Evolutionary conservation across 495 filamentous ascomycete genomes (phyloP).

Genomic region (Annulohypoxylon bovei): DNA sequence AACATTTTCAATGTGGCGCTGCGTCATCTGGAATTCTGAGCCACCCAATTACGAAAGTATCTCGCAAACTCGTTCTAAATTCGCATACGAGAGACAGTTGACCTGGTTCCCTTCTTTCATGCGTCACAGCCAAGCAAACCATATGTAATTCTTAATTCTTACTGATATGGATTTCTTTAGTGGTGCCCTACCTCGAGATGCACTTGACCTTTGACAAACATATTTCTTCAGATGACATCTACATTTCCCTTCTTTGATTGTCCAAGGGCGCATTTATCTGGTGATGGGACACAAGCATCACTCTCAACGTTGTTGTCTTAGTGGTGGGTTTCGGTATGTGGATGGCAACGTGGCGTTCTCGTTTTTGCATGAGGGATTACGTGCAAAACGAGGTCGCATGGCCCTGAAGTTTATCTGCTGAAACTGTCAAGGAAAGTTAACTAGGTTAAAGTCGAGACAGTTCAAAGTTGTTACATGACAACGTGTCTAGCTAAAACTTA

Average conservation of each 20-base stretch:
- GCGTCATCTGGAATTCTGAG: slow-evolving; percentile 22
- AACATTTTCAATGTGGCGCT: slow-evolving; percentile 11
- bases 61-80: not conserved
- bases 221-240: not conserved
- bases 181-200: not conserved
- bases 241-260: not conserved
- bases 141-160: not conserved
- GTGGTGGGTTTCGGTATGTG: not conserved
- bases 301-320: not conserved
- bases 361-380: slow-evolving; percentile 5
- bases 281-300: not conserved
- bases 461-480: not conserved
- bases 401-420: not conserved
- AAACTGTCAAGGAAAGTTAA: slow-evolving; percentile 11
- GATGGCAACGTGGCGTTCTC: not conserved
- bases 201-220: not conserved
- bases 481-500: not conserved
- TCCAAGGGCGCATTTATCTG: not conserved
- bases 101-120: no score
- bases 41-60: slow-evolving; percentile 27
- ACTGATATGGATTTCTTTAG: not conserved
- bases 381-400: not conserved
- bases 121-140: not conserved
- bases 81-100: not conserved
- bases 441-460: not conserved